Evolutionary conservation across 495 filamentous ascomycete species (phyloP).

Genomic region (Penicillium paxilli): DNA sequence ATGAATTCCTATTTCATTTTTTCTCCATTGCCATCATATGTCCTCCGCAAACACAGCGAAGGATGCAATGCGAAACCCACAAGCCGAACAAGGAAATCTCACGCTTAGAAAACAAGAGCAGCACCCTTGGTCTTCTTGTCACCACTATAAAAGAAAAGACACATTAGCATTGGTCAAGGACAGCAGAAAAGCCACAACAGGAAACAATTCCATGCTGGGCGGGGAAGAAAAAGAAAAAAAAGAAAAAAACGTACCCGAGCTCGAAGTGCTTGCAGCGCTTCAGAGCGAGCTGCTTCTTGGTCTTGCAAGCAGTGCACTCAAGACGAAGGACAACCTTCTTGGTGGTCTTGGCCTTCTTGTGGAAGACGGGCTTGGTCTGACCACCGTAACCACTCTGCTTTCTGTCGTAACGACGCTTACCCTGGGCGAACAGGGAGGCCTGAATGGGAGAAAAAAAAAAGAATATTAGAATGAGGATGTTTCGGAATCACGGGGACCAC

Average conservation of each 20-base stretch:
- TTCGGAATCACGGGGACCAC: background rate
- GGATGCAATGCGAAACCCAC: constrained; percentile 49
- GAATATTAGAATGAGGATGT: constrained; percentile 25
- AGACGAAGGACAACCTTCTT: constrained; percentile 99
- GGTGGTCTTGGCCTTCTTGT: constrained; percentile 99
- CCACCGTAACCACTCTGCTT: constrained; percentile 99
- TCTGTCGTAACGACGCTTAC: constrained; percentile 99
- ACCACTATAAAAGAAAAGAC: constrained; percentile 63
- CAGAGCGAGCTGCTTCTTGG: constrained; percentile 95
- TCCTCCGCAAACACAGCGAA: constrained; percentile 37
- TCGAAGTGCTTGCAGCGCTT: constrained; percentile 99
- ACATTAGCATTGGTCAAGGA: constrained; percentile 19
- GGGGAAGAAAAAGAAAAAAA: background rate
- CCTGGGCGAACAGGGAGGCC: constrained; percentile 93
- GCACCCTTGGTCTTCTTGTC: constrained; percentile 99
- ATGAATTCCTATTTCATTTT: constrained; percentile 53
- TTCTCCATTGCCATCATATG: constrained; percentile 48
- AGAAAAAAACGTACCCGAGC: constrained; percentile 72
- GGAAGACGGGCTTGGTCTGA: constrained; percentile 99
- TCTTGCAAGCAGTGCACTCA: constrained; percentile 96
- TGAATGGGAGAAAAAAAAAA: constrained; percentile 28
- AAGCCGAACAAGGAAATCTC: constrained; percentile 51
- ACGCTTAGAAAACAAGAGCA: constrained; percentile 92
- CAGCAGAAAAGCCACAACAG: no score
- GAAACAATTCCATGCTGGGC: background rate